A percentile compares a stretch with the other conserved stretches of the same genome.
Evolutionary conservation across 345 rosid genomes (phyloP).

Genomic region (Populus deltoides): DNA sequence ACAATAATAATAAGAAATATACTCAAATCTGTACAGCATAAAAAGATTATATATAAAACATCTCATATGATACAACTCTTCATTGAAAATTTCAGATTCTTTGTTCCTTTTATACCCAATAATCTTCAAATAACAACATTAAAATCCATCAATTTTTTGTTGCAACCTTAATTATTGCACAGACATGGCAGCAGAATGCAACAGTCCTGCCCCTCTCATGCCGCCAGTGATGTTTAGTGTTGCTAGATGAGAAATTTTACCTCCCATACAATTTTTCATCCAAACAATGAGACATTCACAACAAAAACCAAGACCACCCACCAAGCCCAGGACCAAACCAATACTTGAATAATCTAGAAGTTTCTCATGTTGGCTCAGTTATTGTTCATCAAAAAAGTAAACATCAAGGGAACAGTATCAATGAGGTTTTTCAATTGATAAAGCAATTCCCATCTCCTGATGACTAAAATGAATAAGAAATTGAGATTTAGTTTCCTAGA

Average conservation of each 20-base stretch:
- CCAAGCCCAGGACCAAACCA: neutral
- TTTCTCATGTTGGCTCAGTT: neutral
- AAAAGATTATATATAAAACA: neutral
- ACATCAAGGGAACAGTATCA: neutral
- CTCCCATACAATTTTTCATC: neutral
- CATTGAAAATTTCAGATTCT: neutral
- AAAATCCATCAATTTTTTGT: neutral
- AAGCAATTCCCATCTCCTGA: neutral
- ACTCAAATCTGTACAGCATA: neutral
- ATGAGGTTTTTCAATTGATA: neutral
- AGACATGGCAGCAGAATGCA: neutral
- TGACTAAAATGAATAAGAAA: neutral
- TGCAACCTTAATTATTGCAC: conserved; percentile 3
- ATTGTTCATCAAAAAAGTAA: neutral
- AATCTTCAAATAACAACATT: neutral
- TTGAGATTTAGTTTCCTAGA: neutral
- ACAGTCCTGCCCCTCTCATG: neutral
- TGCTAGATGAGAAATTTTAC: neutral
- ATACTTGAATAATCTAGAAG: neutral
- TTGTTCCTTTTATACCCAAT: neutral
- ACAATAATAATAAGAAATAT: conserved; percentile 5
- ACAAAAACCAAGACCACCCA: neutral
- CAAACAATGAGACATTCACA: neutral
- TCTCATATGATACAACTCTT: neutral
- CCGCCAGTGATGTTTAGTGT: neutral